Evolutionary conservation across 2,329 filamentous ascomycete species (phyloP).

Genomic region (Alternaria metachromatica): DNA sequence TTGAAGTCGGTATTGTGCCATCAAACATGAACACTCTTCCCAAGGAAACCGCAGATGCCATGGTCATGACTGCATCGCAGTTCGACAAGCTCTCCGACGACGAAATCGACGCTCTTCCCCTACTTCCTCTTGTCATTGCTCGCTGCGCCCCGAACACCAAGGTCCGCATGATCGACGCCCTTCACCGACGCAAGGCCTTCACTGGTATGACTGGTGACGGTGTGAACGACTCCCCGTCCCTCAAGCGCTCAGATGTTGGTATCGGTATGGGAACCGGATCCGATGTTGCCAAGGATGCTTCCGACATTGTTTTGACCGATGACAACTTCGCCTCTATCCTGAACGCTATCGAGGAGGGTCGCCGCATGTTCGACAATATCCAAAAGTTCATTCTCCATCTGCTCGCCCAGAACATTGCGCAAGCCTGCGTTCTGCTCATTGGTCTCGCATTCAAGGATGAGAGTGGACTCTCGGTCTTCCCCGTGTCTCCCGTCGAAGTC

Average conservation of each 20-base stretch:
- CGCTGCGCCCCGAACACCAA: conserved; percentile 55
- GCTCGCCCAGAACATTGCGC: conserved; percentile 43
- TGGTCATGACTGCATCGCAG: conserved; percentile 47
- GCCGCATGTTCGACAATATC: conserved; percentile 56
- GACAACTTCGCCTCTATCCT: conserved; percentile 56
- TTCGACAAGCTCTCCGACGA: conserved; percentile 54
- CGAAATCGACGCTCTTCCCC: conserved; percentile 49
- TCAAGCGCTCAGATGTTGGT: conserved; percentile 55
- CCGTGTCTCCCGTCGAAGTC: conserved; percentile 46
- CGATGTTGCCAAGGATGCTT: conserved; percentile 55
- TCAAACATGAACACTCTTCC: conserved; percentile 49
- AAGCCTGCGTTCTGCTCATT: conserved; percentile 44
- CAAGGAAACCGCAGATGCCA: conserved; percentile 30
- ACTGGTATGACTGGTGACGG: conserved; percentile 55
- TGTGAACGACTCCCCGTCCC: conserved; percentile 55
- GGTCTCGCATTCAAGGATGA: conserved; percentile 45
- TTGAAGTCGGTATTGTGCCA: conserved; percentile 54
- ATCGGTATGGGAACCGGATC: conserved; percentile 56
- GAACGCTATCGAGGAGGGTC: conserved; percentile 54
- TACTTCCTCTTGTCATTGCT: conserved; percentile 53
- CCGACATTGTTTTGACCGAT: conserved; percentile 55
- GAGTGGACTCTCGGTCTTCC: conserved; percentile 44
- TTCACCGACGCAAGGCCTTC: conserved; percentile 51
- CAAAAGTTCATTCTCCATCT: conserved; percentile 50
- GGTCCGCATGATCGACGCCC: conserved; percentile 53